Evolutionary conservation across 1,284 basidiomycete species (phyloP), one percentile per base, ranked within the genome.

Genomic region (Wallemia ichthyophaga): DNA sequence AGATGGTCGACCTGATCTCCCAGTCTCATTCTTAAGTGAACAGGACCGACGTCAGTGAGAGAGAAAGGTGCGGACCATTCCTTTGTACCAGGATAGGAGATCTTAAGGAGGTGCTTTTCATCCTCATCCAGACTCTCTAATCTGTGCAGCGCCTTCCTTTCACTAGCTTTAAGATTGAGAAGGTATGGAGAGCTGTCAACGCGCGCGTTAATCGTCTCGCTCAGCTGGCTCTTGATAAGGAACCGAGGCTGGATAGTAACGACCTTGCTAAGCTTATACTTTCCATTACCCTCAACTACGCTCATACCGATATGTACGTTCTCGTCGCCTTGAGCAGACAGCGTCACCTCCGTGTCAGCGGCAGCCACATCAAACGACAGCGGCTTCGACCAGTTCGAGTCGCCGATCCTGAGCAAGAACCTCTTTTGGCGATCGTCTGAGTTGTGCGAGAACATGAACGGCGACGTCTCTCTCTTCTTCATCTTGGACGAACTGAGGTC

Each of bases 231-330:
- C 69, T 83, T 83, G 66, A 98, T 71, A 62, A 96, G 72, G 73
- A 92, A 98, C 26, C 92, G 79, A 15, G 94, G 94, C 3, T 83
- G 76, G 37, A 98, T 73, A 1, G 86, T 94, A 66, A 98, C 82
- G 62, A 96, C 84, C 71, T 96, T 96, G 26, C 83, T 83, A 57
- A 98, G 73, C 69, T 96, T 95, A 71, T 96, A 98, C 75, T 75
- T 94, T 57, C 94, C 94, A 25, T 83, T 72, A 2, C 92, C 92
- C 68, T 95, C 91, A 23, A 79, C 77, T 76, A 94, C 95, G 2
- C 88, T 92, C 58, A 99, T 67, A 3, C 94, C 94, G 32, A 88
- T 71, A 66, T 91, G 85, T 62, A 83, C 77, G 68, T 91, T 84
- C 58, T 83, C 81, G n/a, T 78, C 72, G 64, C 76, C 82, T 60